A percentile compares a stretch with the other conserved stretches of the same genome.
phyloP scores from a whole-genome alignment of 192 early-diverging fungal genomes.

The Cetraspora pellucida region DNA sequence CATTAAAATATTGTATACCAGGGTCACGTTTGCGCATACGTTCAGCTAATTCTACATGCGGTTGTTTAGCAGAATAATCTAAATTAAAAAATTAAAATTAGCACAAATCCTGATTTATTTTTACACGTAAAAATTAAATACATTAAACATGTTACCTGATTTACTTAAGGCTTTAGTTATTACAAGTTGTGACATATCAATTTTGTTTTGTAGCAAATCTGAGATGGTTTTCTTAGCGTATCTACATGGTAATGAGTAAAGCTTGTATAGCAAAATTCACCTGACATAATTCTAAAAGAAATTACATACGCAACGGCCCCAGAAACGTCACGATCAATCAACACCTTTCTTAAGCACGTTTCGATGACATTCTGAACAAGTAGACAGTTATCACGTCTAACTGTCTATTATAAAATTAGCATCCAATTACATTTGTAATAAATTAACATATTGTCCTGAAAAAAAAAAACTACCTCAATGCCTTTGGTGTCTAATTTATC shows the following conservation, averaged over 20 bases:
- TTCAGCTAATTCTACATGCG: conserved; percentile 94
- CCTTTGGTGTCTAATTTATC: conserved; percentile 98
- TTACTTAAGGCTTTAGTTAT: conserved; percentile 96
- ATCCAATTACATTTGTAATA: not conserved
- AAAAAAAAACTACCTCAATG: conserved; percentile 70
- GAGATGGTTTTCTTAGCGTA: conserved; percentile 88
- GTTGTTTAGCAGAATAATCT: conserved; percentile 95
- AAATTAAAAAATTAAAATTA: not conserved
- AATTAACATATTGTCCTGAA: not conserved
- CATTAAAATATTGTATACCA: conserved; percentile 38
- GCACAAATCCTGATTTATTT: not conserved
- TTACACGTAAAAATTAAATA: too few relatives aligned
- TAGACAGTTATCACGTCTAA: conserved; percentile 93
- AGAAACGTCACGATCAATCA: conserved; percentile 85
- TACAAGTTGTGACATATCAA: conserved; percentile 94
- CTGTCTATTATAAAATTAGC: conserved; percentile 63
- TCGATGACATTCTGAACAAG: conserved; percentile 92
- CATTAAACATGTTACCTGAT: conserved; percentile 52
- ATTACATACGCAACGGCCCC: conserved; percentile 75
- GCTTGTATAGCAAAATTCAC: not conserved
- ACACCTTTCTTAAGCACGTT: conserved; percentile 85
- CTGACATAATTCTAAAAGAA: not conserved
- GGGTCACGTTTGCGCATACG: conserved; percentile 96
- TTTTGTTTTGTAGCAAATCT: conserved; percentile 94
- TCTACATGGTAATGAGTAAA: conserved; percentile 34